Evolutionary conservation across 2,329 filamentous ascomycete genomes (phyloP).

Genomic region (Cercospora nicotianae): DNA sequence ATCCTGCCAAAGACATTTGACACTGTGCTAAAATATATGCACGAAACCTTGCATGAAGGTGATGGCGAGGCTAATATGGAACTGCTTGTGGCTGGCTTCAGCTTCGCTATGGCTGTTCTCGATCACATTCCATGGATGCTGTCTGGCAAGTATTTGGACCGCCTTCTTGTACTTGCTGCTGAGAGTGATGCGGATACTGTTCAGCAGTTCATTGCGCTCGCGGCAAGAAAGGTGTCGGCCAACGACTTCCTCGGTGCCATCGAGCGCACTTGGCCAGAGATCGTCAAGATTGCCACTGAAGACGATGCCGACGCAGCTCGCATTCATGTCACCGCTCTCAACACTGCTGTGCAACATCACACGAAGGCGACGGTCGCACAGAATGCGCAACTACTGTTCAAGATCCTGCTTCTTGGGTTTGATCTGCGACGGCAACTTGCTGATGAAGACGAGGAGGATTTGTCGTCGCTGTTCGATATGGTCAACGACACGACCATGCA

Average conservation of each 20-base stretch:
- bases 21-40: slow-evolving; percentile 69
- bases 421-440: slow-evolving; percentile 62
- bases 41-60: slow-evolving; percentile 58
- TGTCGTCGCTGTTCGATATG: slow-evolving; percentile 56
- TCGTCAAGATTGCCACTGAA: slow-evolving; percentile 54
- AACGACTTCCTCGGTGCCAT: slow-evolving; percentile 74
- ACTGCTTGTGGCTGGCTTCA: slow-evolving; percentile 50
- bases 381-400: slow-evolving; percentile 68
- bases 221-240: slow-evolving; percentile 75
- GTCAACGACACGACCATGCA: slow-evolving; percentile 73
- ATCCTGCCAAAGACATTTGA: slow-evolving; percentile 75
- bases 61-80: slow-evolving; percentile 42
- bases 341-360: slow-evolving; percentile 71
- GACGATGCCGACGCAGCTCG: slow-evolving; percentile 35
- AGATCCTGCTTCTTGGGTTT: slow-evolving; percentile 57
- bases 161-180: slow-evolving; percentile 70
- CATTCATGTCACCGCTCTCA: slow-evolving; percentile 53
- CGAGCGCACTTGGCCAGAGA: slow-evolving; percentile 68
- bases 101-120: slow-evolving; percentile 75
- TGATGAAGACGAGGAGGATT: slow-evolving; percentile 49
- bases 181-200: slow-evolving; percentile 50
- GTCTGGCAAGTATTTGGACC: slow-evolving; percentile 70
- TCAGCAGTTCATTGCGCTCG: slow-evolving; percentile 64
- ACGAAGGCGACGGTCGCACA: slow-evolving; percentile 77
- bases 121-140: slow-evolving; percentile 89